phyloP scores from a whole-genome alignment of 2,329 filamentous ascomycete genomes.

The Scorias spongiosa region DNA sequence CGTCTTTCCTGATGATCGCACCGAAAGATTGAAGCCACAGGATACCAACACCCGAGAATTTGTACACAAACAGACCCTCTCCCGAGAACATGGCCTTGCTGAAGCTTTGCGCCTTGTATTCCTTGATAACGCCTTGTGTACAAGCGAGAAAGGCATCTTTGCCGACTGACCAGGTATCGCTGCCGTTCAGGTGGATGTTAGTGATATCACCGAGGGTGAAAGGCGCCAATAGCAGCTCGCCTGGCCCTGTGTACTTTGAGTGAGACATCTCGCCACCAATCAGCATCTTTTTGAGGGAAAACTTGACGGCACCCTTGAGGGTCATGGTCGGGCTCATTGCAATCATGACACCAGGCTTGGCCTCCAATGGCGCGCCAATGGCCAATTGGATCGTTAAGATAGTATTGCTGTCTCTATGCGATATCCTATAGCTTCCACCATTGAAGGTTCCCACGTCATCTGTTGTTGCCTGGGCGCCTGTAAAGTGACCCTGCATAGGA shows the following conservation, averaged over 20 bases:
- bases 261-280: constrained; percentile 63
- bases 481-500: constrained; percentile 41
- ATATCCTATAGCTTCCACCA: constrained; percentile 84
- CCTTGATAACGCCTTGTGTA: constrained; percentile 75
- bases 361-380: constrained; percentile 68
- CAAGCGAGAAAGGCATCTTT: constrained; percentile 74
- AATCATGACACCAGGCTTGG: constrained; percentile 81
- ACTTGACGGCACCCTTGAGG: constrained; percentile 68
- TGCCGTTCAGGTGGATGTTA: constrained; percentile 56
- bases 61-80: constrained; percentile 83
- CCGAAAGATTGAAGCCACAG: constrained; percentile 89
- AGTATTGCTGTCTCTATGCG: constrained; percentile 80
- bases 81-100: constrained; percentile 88
- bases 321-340: constrained; percentile 84
- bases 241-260: constrained; percentile 75
- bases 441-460: constrained; percentile 97
- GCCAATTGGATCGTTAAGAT: constrained; percentile 81
- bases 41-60: constrained; percentile 64
- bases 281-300: constrained; percentile 83
- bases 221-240: constrained; percentile 76
- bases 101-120: constrained; percentile 68
- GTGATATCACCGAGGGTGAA: constrained; percentile 71
- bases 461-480: constrained; percentile 44
- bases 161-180: constrained; percentile 68
- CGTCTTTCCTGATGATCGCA: constrained; percentile 87